A percentile compares a stretch with the other conserved stretches of the same genome.
phyloP scores from a whole-genome alignment of 169 alveolate species.

The Cyclospora cayetanensis region DNA sequence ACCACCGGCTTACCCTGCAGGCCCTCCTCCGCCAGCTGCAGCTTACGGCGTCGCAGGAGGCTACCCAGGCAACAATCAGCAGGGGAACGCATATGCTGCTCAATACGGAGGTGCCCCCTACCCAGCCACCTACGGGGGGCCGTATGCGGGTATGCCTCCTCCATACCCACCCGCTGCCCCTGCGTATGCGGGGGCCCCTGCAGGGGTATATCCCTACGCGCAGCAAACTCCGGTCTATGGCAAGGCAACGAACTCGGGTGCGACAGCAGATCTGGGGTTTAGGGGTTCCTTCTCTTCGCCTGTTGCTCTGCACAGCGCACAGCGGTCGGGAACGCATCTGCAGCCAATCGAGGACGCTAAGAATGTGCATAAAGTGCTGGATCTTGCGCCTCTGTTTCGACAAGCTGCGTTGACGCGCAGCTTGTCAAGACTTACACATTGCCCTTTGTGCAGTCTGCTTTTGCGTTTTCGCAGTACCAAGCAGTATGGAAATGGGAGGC shows the following conservation, averaged over 20 bases:
- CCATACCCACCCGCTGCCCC: conserved; percentile 30
- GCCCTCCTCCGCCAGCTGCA: neutral
- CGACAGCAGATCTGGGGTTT: conserved; percentile 3
- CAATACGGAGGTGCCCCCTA: neutral
- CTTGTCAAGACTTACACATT: too few species aligned
- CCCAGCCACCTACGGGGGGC: neutral
- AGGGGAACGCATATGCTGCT: neutral
- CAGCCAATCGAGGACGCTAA: too few species aligned
- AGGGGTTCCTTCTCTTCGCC: too few species aligned
- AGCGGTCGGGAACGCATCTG: too few species aligned
- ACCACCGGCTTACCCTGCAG: neutral
- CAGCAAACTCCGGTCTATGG: neutral
- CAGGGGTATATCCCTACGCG: neutral
- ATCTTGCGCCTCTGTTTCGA: too few species aligned
- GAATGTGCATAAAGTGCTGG: too few species aligned
- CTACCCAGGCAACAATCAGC: neutral
- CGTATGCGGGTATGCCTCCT: neutral
- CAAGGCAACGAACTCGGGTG: neutral
- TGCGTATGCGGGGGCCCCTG: neutral
- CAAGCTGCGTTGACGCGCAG: too few species aligned
- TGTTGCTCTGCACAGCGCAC: too few species aligned
- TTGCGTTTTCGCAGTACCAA: neutral
- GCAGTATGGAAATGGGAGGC: neutral
- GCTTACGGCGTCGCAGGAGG: neutral
- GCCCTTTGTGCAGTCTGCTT: too few species aligned